These are phyloP conservation scores for Mycosphaerella arachidis DNA, from an alignment of 2,329 filamentous ascomycete genomes.

Conservation along the genomic window DNA sequence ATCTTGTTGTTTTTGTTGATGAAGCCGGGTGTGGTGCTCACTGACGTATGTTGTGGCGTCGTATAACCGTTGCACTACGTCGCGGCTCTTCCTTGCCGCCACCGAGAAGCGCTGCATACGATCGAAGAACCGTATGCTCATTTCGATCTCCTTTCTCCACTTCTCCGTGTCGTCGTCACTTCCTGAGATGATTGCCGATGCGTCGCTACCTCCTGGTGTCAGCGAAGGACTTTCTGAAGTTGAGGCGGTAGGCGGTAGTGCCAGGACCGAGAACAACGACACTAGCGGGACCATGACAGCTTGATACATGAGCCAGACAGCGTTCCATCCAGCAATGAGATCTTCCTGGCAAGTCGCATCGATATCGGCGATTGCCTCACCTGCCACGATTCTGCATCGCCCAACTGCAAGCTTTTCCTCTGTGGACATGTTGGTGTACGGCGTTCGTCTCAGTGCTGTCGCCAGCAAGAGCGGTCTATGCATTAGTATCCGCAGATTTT, in stretches of 20 bases:
- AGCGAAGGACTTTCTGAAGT: conserved; percentile 41
- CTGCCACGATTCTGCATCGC: conserved; percentile 65
- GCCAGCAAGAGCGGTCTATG: conserved; percentile 68
- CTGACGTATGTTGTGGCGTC: conserved; percentile 34
- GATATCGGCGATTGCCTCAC: conserved; percentile 68
- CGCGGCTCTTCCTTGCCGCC: conserved; percentile 41
- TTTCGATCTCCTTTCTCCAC: conserved; percentile 41
- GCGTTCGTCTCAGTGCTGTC: conserved; percentile 53
- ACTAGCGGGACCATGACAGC: conserved; percentile 74
- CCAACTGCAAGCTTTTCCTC: conserved; percentile 66
- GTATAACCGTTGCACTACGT: conserved; percentile 41
- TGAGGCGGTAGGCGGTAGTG: conserved; percentile 7
- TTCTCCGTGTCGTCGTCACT: conserved; percentile 34
- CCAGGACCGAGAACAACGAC: conserved; percentile 53
- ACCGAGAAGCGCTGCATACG: conserved; percentile 42
- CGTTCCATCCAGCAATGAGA: conserved; percentile 76
- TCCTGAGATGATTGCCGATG: conserved; percentile 9
- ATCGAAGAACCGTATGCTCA: conserved; percentile 41
- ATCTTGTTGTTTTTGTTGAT: conserved; percentile 20
- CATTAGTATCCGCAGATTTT: conserved; percentile 71
- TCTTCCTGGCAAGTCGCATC: conserved; percentile 65
- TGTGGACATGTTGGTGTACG: conserved; percentile 48
- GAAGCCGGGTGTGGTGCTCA: conserved; percentile 24
- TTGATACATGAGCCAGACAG: conserved; percentile 77
- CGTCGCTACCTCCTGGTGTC: conserved; percentile 45